These are phyloP conservation scores for Elsinoe batatas DNA, from an alignment of 2,329 filamentous ascomycete species.

Conservation along the genomic window DNA sequence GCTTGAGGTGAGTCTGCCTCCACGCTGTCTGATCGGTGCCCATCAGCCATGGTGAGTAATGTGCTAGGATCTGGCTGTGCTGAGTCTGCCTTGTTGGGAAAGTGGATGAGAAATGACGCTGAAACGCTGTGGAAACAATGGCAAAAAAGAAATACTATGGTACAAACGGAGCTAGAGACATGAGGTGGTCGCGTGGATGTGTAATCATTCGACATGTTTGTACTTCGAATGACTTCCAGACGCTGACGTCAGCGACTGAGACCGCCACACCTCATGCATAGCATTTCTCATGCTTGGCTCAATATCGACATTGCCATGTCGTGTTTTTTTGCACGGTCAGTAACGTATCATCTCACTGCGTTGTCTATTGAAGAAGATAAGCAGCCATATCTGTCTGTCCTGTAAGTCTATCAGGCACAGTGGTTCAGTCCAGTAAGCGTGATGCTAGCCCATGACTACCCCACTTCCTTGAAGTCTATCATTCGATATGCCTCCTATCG, in stretches of 20 bases:
- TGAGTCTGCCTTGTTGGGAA: neutral
- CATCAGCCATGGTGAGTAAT: neutral
- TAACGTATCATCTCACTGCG: too few relatives aligned
- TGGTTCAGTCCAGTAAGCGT: too few relatives aligned
- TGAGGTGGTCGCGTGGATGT: neutral
- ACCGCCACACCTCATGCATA: neutral
- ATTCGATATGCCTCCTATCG: constrained; percentile 20
- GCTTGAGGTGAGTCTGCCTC: neutral
- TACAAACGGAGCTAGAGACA: neutral
- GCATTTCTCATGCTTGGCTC: neutral
- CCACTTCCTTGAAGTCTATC: neutral
- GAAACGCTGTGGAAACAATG: neutral
- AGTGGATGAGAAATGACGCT: neutral
- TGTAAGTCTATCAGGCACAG: too few relatives aligned
- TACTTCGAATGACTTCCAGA: constrained; percentile 1
- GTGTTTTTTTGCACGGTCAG: too few relatives aligned
- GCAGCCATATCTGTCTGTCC: too few relatives aligned
- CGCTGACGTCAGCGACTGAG: constrained; percentile 3
- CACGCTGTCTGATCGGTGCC: neutral
- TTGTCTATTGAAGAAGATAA: too few relatives aligned
- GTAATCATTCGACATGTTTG: neutral
- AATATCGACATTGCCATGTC: too few relatives aligned
- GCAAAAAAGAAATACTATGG: neutral
- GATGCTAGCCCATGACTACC: too few relatives aligned
- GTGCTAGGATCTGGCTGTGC: neutral